Evolutionary conservation across 106 monocot genomes (phyloP).

Genomic region (Hemerocallis citrina): DNA sequence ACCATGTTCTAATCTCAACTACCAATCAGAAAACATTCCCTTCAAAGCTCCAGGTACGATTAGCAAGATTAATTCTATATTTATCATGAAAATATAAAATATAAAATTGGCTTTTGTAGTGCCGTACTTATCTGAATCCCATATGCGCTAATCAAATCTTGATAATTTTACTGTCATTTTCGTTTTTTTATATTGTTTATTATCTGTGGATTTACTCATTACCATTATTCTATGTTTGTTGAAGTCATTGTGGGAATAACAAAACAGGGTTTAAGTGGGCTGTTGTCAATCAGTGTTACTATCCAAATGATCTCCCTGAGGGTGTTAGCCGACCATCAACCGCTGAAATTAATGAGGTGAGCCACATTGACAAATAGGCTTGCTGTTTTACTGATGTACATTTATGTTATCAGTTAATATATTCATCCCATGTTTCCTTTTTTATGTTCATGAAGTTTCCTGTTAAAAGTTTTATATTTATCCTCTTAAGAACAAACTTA

Average conservation of each 20-base stretch:
- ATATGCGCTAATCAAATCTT: not conserved
- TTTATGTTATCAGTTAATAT: not conserved
- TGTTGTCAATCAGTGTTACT: conserved; percentile 34
- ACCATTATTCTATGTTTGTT: not conserved
- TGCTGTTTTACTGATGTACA: not conserved
- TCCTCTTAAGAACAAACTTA: not conserved
- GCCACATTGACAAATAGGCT: not conserved
- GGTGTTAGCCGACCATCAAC: conserved; percentile 27
- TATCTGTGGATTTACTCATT: conserved; percentile 5
- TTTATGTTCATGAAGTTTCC: not conserved
- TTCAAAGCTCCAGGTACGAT: conserved; percentile 29
- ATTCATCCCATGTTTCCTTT: not conserved
- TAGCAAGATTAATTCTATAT: not conserved
- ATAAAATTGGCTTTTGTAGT: not conserved
- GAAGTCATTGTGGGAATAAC: conserved; percentile 63
- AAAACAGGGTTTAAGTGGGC: conserved; percentile 37
- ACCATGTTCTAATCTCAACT: conserved; percentile 37
- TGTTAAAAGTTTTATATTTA: not conserved
- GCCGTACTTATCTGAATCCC: not conserved
- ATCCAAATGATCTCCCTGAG: conserved; percentile 39
- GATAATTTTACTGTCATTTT: not conserved
- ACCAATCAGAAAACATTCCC: conserved; percentile 16
- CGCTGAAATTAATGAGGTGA: conserved; percentile 47
- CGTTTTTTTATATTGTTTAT: not conserved
- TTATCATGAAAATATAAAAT: not conserved